Conservation (phyloP, 2,329 filamentous ascomycete genomes). For the Gnomoniopsis smithogilvyi region DNA sequence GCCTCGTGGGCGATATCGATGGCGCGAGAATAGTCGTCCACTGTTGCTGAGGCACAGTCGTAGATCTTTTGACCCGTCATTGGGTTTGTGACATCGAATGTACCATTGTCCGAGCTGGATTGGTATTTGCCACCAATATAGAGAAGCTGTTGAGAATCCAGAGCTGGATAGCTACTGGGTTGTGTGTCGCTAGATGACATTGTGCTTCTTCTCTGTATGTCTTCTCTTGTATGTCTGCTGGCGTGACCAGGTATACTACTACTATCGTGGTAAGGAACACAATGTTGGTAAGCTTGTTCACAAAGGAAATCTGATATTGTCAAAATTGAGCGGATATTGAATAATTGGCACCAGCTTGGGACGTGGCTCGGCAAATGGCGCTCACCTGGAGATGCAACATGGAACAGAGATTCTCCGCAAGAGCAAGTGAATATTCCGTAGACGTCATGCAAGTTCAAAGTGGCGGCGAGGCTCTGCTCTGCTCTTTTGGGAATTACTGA, state of each 20-base stretch:
- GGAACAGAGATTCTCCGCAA: conserved; percentile 10
- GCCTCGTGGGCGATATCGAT: conserved; percentile 49
- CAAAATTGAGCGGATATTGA: no score
- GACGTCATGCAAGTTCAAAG: neutral
- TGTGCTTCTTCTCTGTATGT: neutral
- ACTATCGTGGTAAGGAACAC: neutral
- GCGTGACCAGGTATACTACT: neutral
- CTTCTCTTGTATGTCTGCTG: neutral
- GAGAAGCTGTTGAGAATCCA: conserved; percentile 13
- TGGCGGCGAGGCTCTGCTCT: no score
- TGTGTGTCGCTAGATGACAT: neutral
- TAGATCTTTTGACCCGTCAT: conserved; percentile 45
- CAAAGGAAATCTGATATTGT: no score
- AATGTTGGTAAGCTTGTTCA: neutral
- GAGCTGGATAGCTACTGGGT: neutral
- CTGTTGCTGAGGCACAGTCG: conserved; percentile 52
- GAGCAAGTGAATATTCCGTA: neutral
- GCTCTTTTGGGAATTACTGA: no score
- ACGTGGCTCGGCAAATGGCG: neutral
- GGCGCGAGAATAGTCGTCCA: conserved; percentile 49
- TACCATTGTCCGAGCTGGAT: conserved; percentile 20
- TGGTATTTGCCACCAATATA: conserved; percentile 25
- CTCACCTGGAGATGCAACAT: neutral
- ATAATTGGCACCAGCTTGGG: neutral
- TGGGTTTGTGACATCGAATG: conserved; percentile 27